Evolutionary conservation across 2,329 filamentous ascomycete species (phyloP), one percentile per base, ranked within the genome.

Genomic region (Calonectria pteridis): DNA sequence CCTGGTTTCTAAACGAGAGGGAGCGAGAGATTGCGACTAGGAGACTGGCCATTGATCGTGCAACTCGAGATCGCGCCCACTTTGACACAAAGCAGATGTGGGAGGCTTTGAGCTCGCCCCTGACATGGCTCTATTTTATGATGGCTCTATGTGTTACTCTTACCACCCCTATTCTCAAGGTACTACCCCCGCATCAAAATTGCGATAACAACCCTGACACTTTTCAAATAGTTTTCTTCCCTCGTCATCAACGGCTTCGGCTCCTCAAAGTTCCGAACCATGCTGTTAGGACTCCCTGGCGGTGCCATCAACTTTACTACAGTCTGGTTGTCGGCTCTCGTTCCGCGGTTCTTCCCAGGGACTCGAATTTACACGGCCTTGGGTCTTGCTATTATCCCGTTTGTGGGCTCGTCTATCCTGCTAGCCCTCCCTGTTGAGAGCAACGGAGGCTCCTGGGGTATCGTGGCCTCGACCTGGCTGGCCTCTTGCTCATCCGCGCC

Each of bases 381-480:
- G 6, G 66, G 58, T 0, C 67, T 74, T 6, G 58, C 46, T 0
- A 5, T 72, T 13, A 18, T 76, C 5, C 75, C 77, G 1, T 49
- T 78, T 4, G 35, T 33, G 6, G 76, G 77, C 4, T 75, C 75
- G 1, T 23, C 59, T 3, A 53, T 73, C 28, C 73, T 82, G 0
- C 53, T 77, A 2, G n/a, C 59, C 3, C 63, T 82, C 10, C 77
- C 81, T 0, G 62, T 64, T 0, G 72, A 75, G 13, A 29, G 40
- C 29, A 33, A 65, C 10, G 50, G 63, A 13, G 46, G 40, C 23
- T 65, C 66, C 5, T 82, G 81, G 80, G 79, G 76, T 13, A 76
- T 82, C 4, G 76, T 80, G 4, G 77, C 62, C 10, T 72, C 76
- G 20, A 80, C 79, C 0, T 82, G 81, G 79, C 74, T 82, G 9